Evolutionary conservation across 768 basidiomycete species (phyloP), one percentile per base, ranked within the genome.

Genomic region (Postia placenta): DNA sequence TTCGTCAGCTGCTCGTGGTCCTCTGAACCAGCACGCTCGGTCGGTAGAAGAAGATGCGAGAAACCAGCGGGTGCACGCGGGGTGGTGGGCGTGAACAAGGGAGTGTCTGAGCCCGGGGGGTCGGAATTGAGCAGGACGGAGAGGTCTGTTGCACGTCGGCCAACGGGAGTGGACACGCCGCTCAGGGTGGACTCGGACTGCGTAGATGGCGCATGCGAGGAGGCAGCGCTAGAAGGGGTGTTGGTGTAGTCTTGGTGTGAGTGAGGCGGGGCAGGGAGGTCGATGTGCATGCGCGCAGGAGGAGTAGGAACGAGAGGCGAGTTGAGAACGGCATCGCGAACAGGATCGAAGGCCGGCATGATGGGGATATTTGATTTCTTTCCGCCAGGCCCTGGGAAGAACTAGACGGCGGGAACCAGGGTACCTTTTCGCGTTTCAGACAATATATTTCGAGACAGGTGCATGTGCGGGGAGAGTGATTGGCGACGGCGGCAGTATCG

Each of bases 331-430:
- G 88, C 88, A 75, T 90, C 88, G 65, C 88, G 79, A 53, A 91
- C 87, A 60, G 88, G 87, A 75, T 90, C 88, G 74, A 89, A 88
- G 50, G 78, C 78, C 57, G 87, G 82, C 83, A 83, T 83, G 37
- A 42, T 42, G 48, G 48, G 4, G 19, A 22, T 39, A 15, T 39
- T 39, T 39, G 38, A 39, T 39, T 9, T 39, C 38, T 22, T 39
- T 33, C 30, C 15, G 30, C 30, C 30, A 33, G 30, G 30, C 15
- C 30, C 30, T 33, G 30, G 30, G 30, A 33, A 33, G 7, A 33
- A 33, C 15, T 33, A 33, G 30, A 15, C 30, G 30, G 30, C 30
- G 30, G 30, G n/a, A n/a, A n/a, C n/a, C n/a, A n/a, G n/a, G n/a
- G n/a, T n/a, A n/a, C n/a, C n/a, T n/a, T n/a, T n/a, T n/a, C n/a